Percentiles rank a stretch among this genome's conserved stretches.
These are phyloP conservation scores for Prillingera fragicola DNA, from an alignment of 1,284 basidiomycete genomes.

Conservation along the genomic window DNA sequence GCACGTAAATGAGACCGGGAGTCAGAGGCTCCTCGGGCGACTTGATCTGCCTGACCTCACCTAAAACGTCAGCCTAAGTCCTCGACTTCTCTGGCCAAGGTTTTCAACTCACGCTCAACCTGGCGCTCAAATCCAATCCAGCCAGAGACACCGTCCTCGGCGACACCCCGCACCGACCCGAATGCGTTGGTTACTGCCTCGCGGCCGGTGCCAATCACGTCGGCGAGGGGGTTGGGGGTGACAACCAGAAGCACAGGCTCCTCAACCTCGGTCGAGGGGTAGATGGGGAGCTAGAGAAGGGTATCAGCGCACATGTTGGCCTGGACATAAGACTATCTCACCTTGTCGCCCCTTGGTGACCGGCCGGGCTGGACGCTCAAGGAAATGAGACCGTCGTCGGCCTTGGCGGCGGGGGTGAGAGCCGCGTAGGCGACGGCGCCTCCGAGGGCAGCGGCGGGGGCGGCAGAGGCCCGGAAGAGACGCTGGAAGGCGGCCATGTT, in stretches of 20 bases:
- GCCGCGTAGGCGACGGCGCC: slow-evolving; percentile 11
- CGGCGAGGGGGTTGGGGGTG: slow-evolving; percentile 64
- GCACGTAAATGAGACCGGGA: slow-evolving; percentile 79
- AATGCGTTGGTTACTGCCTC: slow-evolving; percentile 56
- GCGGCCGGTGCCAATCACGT: slow-evolving; percentile 63
- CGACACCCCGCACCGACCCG: slow-evolving; percentile 56
- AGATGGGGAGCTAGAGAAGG: slow-evolving; percentile 72
- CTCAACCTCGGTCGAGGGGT: slow-evolving; percentile 54
- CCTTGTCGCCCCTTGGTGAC: slow-evolving; percentile 33
- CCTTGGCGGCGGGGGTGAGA: slow-evolving; percentile 5
- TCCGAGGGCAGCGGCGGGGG: slow-evolving; percentile 15
- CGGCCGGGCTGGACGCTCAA: slow-evolving; percentile 27
- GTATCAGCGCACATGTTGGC: background rate
- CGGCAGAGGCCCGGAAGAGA: slow-evolving; percentile 17
- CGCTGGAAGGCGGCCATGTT: slow-evolving; percentile 23
- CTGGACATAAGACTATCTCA: slow-evolving; percentile 12
- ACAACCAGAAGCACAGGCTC: slow-evolving; percentile 62
- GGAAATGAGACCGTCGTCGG: slow-evolving; percentile 17
- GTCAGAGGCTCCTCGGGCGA: slow-evolving; percentile 74
- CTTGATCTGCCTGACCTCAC: slow-evolving; percentile 71
- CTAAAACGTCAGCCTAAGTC: slow-evolving; percentile 52
- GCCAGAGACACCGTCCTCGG: slow-evolving; percentile 63
- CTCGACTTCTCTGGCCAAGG: background rate
- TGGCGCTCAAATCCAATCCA: slow-evolving; percentile 78
- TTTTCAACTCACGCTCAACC: slow-evolving; percentile 65